Evolutionary conservation across 805 yeast species (phyloP).

Genomic region (Wickerhamomyces tratensis): DNA sequence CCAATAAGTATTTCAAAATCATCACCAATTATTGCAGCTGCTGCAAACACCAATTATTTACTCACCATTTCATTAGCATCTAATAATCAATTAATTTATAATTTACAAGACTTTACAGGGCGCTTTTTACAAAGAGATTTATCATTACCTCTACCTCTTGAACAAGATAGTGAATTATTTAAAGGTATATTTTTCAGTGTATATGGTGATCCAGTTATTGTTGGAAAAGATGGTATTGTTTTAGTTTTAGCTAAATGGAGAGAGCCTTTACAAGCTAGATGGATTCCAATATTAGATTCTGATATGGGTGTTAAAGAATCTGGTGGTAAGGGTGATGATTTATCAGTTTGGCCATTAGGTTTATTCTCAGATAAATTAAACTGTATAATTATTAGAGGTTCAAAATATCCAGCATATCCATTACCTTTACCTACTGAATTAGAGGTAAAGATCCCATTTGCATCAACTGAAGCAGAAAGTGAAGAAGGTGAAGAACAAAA

Average conservation of each 20-base stretch:
- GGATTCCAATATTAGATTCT: slow-evolving; percentile 75
- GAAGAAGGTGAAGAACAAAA: slow-evolving; percentile 7
- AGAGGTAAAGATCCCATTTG: slow-evolving; percentile 58
- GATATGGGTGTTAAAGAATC: slow-evolving; percentile 36
- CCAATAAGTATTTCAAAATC: slow-evolving; percentile 61
- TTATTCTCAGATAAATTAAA: slow-evolving; percentile 57
- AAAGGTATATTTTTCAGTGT: slow-evolving; percentile 77
- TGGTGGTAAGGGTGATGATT: slow-evolving; percentile 42
- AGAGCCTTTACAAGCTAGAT: slow-evolving; percentile 60
- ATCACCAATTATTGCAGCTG: slow-evolving; percentile 55
- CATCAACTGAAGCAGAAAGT: slow-evolving; percentile 9
- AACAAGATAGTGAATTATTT: slow-evolving; percentile 21
- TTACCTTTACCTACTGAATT: slow-evolving; percentile 77
- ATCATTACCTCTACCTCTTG: slow-evolving; percentile 30
- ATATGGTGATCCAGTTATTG: slow-evolving; percentile 84
- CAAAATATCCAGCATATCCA: slow-evolving; percentile 71
- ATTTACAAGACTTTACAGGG: slow-evolving; percentile 38
- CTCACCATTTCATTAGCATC: slow-evolving; percentile 22
- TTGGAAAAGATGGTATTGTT: slow-evolving; percentile 69
- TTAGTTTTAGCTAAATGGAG: slow-evolving; percentile 74
- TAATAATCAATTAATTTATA: slow-evolving; percentile 22
- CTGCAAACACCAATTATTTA: slow-evolving; percentile 19
- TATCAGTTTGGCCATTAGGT: slow-evolving; percentile 86
- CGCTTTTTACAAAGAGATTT: slow-evolving; percentile 37
- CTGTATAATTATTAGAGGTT: slow-evolving; percentile 68